These are phyloP conservation scores for Malus fusca DNA, from an alignment of 306 rosid genomes.

Conservation along the genomic window DNA sequence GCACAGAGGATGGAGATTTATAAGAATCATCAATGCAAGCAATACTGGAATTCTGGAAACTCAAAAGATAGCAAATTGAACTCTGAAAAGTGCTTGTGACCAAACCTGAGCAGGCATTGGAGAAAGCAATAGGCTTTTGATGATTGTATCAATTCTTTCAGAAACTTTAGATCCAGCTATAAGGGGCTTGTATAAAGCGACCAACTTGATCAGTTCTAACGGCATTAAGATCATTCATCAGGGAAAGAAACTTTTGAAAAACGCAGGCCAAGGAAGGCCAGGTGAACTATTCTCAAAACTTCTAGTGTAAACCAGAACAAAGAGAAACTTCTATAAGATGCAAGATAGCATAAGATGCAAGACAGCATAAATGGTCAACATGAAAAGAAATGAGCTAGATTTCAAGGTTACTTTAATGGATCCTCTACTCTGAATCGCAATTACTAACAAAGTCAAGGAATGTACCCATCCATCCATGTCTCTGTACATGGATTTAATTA, in stretches of 20 bases:
- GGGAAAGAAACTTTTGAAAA: constrained; percentile 4
- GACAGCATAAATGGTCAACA: neutral
- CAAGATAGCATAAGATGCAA: neutral
- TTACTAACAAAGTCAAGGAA: neutral
- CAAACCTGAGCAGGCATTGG: constrained; percentile 60
- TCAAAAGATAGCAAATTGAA: constrained; percentile 19
- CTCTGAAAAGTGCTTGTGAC: constrained; percentile 13
- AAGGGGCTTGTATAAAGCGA: constrained; percentile 77
- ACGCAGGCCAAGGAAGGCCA: constrained; percentile 3
- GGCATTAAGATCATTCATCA: constrained; percentile 39
- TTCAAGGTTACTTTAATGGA: neutral
- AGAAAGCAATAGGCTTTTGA: constrained; percentile 53
- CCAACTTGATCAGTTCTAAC: constrained; percentile 73
- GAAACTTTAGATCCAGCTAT: constrained; percentile 64
- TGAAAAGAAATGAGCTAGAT: neutral
- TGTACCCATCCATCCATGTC: neutral
- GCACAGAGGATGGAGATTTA: neutral
- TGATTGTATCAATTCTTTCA: constrained; percentile 56
- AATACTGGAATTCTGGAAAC: constrained; percentile 19
- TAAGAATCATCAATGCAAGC: constrained; percentile 3
- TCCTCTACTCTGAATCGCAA: neutral
- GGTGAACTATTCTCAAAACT: neutral
- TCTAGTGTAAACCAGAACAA: neutral
- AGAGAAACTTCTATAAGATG: neutral
- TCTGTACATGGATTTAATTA: neutral